phyloP scores from a whole-genome alignment of 2,329 filamentous ascomycete genomes.

The Eutypa lata region DNA sequence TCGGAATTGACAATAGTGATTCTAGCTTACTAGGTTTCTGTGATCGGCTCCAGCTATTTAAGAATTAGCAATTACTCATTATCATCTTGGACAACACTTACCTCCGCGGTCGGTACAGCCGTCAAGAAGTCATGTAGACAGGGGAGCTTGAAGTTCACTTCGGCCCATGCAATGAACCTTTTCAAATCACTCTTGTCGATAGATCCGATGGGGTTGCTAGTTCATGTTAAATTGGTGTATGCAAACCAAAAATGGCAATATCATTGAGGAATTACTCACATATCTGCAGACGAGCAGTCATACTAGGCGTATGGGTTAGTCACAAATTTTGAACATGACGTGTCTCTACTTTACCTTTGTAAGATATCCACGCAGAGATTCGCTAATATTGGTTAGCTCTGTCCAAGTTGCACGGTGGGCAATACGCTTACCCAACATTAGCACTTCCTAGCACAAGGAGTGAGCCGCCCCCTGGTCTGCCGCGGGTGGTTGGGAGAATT shows the following conservation, averaged over 20 bases:
- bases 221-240: slow-evolving; percentile 25
- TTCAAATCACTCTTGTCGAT: slow-evolving; percentile 67
- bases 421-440: slow-evolving; percentile 48
- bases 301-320: slow-evolving; percentile 6
- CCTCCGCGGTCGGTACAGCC: slow-evolving; percentile 59
- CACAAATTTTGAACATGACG: not conserved
- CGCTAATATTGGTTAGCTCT: slow-evolving; percentile 34
- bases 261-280: not conserved
- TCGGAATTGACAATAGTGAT: not conserved
- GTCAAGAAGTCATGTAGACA: slow-evolving; percentile 64
- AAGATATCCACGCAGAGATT: slow-evolving; percentile 41
- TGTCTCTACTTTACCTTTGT: slow-evolving; percentile 17
- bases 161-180: slow-evolving; percentile 66
- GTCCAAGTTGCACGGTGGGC: not conserved
- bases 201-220: slow-evolving; percentile 62
- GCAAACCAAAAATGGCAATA: not conserved
- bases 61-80: not conserved
- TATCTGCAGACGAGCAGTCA: slow-evolving; percentile 7
- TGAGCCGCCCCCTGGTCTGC: slow-evolving; percentile 52
- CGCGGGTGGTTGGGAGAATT: slow-evolving; percentile 56
- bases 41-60: slow-evolving; percentile 56
- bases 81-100: not conserved
- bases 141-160: slow-evolving; percentile 56
- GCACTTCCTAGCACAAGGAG: slow-evolving; percentile 65
- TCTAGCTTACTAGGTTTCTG: slow-evolving; percentile 48